Evolutionary conservation across 805 yeast genomes (phyloP), one percentile per base, ranked within the genome.

Genomic region (Kuraishia cidri): DNA sequence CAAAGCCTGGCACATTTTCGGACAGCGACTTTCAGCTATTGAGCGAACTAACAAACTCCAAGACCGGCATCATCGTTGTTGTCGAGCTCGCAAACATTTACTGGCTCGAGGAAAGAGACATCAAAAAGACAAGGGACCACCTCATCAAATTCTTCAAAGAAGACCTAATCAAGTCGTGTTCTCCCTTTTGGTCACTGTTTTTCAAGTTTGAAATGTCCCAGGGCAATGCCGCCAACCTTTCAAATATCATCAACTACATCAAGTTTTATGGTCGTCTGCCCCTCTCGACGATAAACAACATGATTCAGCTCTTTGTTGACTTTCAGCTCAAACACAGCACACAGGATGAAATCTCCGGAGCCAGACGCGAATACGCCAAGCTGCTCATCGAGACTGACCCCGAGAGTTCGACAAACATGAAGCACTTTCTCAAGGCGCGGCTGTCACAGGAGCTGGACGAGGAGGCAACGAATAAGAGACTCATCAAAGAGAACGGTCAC

Each of bases 161-260:
- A 21, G 40, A 46, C 1, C 45, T 54, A 3, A 45, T 77, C 10
- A 53, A 53, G 28, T 45, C 55, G 5, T 67, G 75, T 1, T 51
- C 52, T 4, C 44, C 62, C 14, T 81, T 76, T 43, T 80, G 87
- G 87, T 46, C 52, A 8, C 63, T 66, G 25, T 75, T 56, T 38
- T 64, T 79, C 38, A 69, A 71, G 30, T 74, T 69, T 43, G 80
- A 78, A 39, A 63, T 61, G 15, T 33, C 43, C 2, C 59, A 59
- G 30, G 53, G 60, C 13, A 74, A 75, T 38, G 54, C 62, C 20
- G 47, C 48, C 17, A 69, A 72, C 38, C 40, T 78, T 17, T 52
- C 61, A 14, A 60, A 54, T 27, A 56, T 78, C 11, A 54, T 75
- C 9, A 48, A 58, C 12, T 60, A 66, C 25, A 45, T 79, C 22